Base-by-base conservation (phyloP, 257 asterid species). In the Verbena officinalis region DNA sequence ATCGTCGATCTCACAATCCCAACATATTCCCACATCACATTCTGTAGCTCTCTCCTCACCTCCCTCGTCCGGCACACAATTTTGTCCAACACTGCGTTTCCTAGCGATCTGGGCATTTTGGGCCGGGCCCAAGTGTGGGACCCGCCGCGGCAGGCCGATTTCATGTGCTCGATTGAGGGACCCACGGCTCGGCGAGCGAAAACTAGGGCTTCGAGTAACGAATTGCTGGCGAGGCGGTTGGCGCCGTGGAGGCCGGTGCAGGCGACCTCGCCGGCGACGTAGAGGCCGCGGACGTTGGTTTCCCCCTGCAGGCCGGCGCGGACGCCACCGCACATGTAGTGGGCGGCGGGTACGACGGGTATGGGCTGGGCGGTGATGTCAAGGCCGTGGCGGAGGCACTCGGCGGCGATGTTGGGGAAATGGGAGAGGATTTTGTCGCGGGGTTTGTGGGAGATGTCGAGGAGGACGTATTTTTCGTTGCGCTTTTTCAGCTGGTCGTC, bases 251-350 rank as follows among this genome's bases (percentile, higher is more conserved):
- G 51, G 55, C 99, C 99, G 0, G 99, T 94, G 64, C 99, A 94
- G 0, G 99, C 99, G 21, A 88, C 99, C 73, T 94, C 99, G 7
- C 99, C 99, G 0, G 99, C 96, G 48, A 94, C 95, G 7, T 74
- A 94, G 60, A 94, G 96, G 8, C 99, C 96, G 20, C 12, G 56
- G 15, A 94, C 96, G 16, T 94, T 86, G 1, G 99, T 94, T 68
- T 90, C 99, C 19, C 98, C 99, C 12, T 85, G 80, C 17, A 94
- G 98, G 13, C 98, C 96, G 0, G 99, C 99, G 4, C 96, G 95
- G 14, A 94, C 98, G 21, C 99, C 99, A 7, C 99, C 99, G 7
- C 99, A 94, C 98, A 94, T 94, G 90, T 94, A 94, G 53, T 94
- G 99, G 23, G 99, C 99, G 0, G 99, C 99, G 1, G 99, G 99